phyloP scores from a whole-genome alignment of 1,284 basidiomycete species.

The Ustilago cynodontis region DNA sequence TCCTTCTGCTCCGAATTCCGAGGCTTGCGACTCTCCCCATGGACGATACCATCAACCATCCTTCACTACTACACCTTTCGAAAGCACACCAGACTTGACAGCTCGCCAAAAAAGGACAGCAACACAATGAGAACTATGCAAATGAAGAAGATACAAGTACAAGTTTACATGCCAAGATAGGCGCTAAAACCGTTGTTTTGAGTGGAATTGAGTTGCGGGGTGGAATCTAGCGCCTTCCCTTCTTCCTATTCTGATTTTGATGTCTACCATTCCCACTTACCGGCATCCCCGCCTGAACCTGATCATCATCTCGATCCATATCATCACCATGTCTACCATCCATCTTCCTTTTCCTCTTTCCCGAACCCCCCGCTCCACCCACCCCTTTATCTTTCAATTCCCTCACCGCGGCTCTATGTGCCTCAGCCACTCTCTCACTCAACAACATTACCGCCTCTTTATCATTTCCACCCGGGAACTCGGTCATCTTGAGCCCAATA shows the following conservation, averaged over 20 bases:
- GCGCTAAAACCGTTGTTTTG: no score
- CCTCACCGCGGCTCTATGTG: conserved; percentile 82
- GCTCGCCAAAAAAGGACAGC: no score
- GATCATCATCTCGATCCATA: conserved; percentile 68
- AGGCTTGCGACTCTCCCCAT: no score
- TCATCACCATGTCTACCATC: conserved; percentile 54
- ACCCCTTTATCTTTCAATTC: conserved; percentile 73
- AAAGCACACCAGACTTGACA: no score
- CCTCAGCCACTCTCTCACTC: conserved; percentile 90
- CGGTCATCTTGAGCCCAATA: conserved; percentile 90
- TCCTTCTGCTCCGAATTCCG: no score
- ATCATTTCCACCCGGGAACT: conserved; percentile 82
- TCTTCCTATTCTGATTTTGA: conserved; percentile 37
- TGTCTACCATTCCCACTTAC: conserved; percentile 32
- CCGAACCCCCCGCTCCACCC: conserved; percentile 60
- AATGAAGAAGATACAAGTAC: conserved; percentile 10
- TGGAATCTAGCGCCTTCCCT: conserved; percentile 48
- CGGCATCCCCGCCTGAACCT: conserved; percentile 54
- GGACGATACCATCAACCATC: no score
- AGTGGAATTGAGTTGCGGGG: no score
- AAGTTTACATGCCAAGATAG: not conserved
- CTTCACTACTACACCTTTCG: no score
- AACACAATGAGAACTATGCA: no score
- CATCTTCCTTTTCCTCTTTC: conserved; percentile 61
- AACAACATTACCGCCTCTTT: conserved; percentile 90